Conservation (phyloP, 1,139 yeast species). For the Wickerhamomyces sp. region DNA sequence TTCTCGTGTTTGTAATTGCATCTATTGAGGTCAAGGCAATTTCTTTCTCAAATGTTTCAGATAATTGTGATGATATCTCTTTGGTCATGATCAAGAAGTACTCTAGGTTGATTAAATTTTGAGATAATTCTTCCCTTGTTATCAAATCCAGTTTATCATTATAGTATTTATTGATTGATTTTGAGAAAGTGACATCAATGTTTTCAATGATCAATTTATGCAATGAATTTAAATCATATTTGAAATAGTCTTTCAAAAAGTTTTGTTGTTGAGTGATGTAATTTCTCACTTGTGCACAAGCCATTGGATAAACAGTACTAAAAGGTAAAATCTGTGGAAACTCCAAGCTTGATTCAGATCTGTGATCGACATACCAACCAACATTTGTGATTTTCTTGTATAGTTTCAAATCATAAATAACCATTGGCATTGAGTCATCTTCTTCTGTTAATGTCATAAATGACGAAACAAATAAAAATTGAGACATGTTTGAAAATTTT, state of each 20-base stretch:
- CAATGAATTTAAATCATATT: conserved; percentile 50
- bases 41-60: conserved; percentile 24
- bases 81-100: conserved; percentile 61
- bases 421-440: conserved; percentile 88
- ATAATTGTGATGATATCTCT: conserved; percentile 37
- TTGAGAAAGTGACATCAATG: conserved; percentile 65
- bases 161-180: conserved; percentile 65
- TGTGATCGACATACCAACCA: conserved; percentile 57
- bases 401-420: conserved; percentile 52
- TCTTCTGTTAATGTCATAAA: conserved; percentile 62
- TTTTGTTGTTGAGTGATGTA: conserved; percentile 56
- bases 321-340: conserved; percentile 84
- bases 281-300: conserved; percentile 69
- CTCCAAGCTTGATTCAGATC: conserved; percentile 24
- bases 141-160: conserved; percentile 61
- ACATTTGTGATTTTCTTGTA: conserved; percentile 59
- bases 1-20: conserved; percentile 57
- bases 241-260: conserved; percentile 55
- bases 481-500: conserved; percentile 53
- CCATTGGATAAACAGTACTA: conserved; percentile 81
- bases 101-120: conserved; percentile 81
- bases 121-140: conserved; percentile 87
- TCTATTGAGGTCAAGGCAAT: conserved; percentile 44
- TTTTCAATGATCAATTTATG: conserved; percentile 51
- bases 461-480: conserved; percentile 53